These are phyloP conservation scores for Colletotrichum agaves DNA, from an alignment of 2,329 filamentous ascomycete genomes.

Conservation along the genomic window DNA sequence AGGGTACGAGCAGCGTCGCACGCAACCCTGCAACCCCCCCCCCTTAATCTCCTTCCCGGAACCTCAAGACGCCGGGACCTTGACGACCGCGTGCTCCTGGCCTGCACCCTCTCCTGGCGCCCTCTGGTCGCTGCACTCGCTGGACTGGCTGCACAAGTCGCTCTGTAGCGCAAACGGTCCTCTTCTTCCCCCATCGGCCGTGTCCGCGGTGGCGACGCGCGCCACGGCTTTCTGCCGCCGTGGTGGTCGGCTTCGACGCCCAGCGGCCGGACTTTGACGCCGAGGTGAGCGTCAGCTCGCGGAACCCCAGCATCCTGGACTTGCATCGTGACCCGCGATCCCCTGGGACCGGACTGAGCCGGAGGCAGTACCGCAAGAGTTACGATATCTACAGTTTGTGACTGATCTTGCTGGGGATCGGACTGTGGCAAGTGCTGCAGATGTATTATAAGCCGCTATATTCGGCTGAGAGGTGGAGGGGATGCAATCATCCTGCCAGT, in stretches of 20 bases:
- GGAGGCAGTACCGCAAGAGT: conserved; percentile 56
- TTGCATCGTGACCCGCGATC: conserved; percentile 58
- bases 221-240: conserved; percentile 50
- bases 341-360: conserved; percentile 43
- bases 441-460: conserved; percentile 55
- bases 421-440: conserved; percentile 57
- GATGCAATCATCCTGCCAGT: conserved; percentile 54
- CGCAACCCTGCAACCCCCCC: conserved; percentile 49
- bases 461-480: conserved; percentile 52
- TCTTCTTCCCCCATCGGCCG: conserved; percentile 61
- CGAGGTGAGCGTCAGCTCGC: conserved; percentile 59
- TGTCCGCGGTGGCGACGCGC: conserved; percentile 47
- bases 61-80: conserved; percentile 57
- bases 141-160: conserved; percentile 69
- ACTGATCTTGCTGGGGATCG: conserved; percentile 61
- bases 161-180: conserved; percentile 62
- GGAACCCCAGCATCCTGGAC: conserved; percentile 54
- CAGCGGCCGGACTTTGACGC: conserved; percentile 60
- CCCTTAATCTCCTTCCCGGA: conserved; percentile 39
- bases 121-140: conserved; percentile 61
- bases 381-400: conserved; percentile 66
- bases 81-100: conserved; percentile 54
- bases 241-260: conserved; percentile 65
- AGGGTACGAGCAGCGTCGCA: conserved; percentile 51
- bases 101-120: conserved; percentile 56